Percentiles rank a stretch among this genome's conserved stretches.
phyloP scores from a whole-genome alignment of 1,284 basidiomycete species.

The Boletus sp. region DNA sequence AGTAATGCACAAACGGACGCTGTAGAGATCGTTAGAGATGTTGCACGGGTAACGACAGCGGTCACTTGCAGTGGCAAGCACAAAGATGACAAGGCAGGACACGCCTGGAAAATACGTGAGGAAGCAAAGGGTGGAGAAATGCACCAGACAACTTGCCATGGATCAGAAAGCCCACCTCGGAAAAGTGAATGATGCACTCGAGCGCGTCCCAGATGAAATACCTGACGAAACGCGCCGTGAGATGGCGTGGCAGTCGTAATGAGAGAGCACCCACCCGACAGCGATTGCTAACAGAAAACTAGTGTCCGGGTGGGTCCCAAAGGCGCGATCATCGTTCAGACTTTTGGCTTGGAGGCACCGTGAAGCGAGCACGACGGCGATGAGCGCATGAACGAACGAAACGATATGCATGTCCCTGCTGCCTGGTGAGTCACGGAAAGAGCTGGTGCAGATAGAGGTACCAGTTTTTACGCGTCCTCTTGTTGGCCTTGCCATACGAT shows the following conservation, averaged over 20 bases:
- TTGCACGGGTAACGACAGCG: neutral
- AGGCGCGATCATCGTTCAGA: slow-evolving; percentile 43
- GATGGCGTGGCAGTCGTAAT: neutral
- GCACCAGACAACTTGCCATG: slow-evolving; percentile 45
- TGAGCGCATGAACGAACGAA: slow-evolving; percentile 44
- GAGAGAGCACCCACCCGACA: slow-evolving; percentile 38
- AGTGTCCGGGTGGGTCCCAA: slow-evolving; percentile 43
- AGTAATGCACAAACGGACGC: slow-evolving; percentile 74
- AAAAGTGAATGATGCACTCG: slow-evolving; percentile 45
- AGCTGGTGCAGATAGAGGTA: slow-evolving; percentile 23
- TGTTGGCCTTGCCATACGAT: slow-evolving; percentile 41
- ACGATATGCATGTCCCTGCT: slow-evolving; percentile 52
- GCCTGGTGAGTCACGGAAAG: slow-evolving; percentile 3
- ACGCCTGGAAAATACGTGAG: slow-evolving; percentile 38
- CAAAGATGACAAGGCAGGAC: slow-evolving; percentile 56
- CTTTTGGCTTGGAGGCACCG: slow-evolving; percentile 36
- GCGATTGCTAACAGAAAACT: slow-evolving; percentile 42
- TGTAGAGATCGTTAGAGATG: slow-evolving; percentile 29
- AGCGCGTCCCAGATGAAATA: slow-evolving; percentile 56
- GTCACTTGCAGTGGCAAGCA: slow-evolving; percentile 54
- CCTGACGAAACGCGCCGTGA: slow-evolving; percentile 12
- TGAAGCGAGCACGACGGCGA: slow-evolving; percentile 42
- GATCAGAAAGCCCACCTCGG: slow-evolving; percentile 56
- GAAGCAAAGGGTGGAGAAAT: neutral
- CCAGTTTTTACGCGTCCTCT: slow-evolving; percentile 52